Conservation (phyloP, 371 early-diverging fungal species). For the Mortierella sp. region DNA sequence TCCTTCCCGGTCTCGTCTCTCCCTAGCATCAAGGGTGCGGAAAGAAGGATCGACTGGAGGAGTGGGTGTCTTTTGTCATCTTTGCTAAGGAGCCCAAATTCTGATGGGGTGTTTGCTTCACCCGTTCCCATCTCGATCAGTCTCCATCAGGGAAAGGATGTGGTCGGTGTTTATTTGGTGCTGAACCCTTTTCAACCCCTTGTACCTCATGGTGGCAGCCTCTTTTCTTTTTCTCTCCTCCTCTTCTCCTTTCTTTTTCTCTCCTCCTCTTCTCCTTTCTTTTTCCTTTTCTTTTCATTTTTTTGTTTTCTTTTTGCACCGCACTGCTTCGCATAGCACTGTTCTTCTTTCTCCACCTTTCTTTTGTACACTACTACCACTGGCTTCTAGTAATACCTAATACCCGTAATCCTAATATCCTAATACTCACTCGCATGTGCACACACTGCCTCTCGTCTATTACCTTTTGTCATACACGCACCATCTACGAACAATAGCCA, state of each 20-base stretch:
- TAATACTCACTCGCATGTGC: not conserved
- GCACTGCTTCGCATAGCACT: not conserved
- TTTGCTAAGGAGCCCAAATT: not conserved
- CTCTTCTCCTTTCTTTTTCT: not conserved
- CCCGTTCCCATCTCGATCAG: slow-evolving; percentile 16
- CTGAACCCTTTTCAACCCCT: not conserved
- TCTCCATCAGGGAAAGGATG: not conserved
- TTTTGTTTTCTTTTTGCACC: not conserved
- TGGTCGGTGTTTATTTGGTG: slow-evolving; percentile 3
- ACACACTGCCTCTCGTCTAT: not conserved
- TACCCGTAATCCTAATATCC: not conserved
- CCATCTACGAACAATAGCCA: not conserved
- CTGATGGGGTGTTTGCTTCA: slow-evolving; percentile 5
- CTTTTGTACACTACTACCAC: not conserved
- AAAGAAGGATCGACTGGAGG: not conserved
- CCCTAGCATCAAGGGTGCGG: slow-evolving; percentile 18
- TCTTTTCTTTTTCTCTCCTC: not conserved
- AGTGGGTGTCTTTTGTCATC: slow-evolving; percentile 8
- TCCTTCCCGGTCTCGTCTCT: slow-evolving; percentile 14
- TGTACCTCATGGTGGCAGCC: not conserved
- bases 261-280: not conserved
- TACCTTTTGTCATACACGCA: not conserved
- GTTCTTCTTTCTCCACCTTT: too few relatives aligned
- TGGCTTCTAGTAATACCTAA: too few relatives aligned
- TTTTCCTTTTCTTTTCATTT: not conserved